Evolutionary conservation across 208 protist species (phyloP), one percentile per base, ranked within the genome.

Genomic region (Trypanosoma melophagium): DNA sequence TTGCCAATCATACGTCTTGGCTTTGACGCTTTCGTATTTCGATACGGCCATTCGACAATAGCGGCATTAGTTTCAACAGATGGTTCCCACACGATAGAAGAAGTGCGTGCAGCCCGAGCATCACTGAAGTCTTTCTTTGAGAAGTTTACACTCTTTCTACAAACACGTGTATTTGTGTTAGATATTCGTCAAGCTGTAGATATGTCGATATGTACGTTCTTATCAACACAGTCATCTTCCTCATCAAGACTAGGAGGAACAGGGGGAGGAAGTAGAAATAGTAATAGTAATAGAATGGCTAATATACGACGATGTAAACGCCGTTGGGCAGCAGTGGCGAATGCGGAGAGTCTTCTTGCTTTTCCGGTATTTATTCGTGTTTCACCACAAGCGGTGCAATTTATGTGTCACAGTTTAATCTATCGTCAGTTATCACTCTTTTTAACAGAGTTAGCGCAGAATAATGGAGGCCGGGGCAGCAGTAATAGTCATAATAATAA

Each of bases 1-100:
- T 3, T 65, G 41, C 73, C 73, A 19, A 21, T 78, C 2, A 0
- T 73, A 28, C 56, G 49, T 3, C 24, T 14, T n/a, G 66, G 61
- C 2, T 72, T 78, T 70, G 58, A 70, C 25, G 66, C 59, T 7
- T 78, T 78, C 66, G 44, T 78, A 2, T 24, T 72, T 14, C 66
- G 58, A 1, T 55, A 68, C 50, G 73, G 66, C 7, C 47, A 24
- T 35, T 9, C n/a, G 10, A 66, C 25, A 3, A 49, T 65, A 28
- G 7, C 13, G 12, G 71, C 61, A 7, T 59, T 71, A 2, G 42
- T 76, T 2, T 28, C 16, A 16, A 55, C 42, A 10, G 40, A 24
- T 21, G 55, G 9, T 7, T 35, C 28, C 7, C 7, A 25, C 1
- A 40, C 50, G 16, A 7, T 4, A 9, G 54, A 53, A 14, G 54